Evolutionary conservation across 2,329 filamentous ascomycete species (phyloP), one percentile per base, ranked within the genome.

Genomic region (Botrytis aclada): DNA sequence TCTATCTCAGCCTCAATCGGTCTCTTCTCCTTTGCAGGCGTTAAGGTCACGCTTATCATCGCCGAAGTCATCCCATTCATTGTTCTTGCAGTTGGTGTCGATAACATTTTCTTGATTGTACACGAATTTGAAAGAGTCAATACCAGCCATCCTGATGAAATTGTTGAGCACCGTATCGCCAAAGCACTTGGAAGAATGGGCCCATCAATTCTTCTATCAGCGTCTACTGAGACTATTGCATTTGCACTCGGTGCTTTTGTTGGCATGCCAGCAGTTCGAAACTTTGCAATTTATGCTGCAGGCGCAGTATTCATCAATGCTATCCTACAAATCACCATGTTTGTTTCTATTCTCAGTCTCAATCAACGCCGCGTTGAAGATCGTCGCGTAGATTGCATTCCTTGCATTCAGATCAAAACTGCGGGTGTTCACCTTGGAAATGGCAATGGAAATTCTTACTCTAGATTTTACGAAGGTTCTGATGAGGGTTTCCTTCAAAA

Each of bases 51-150:
- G 0, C 85, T 99, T 77, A 99, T 99, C 79, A 99, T 99, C 74
- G 95, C 97, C 7, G 96, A 99, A 81, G 96, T 99, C 74, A 99
- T 99, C 76, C 96, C 96, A 0, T 99, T 99, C 82, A 91, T 99
- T 76, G 95, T 99, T 16, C 85, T 99, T 32, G 96, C 96, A 20
- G 95, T 99, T 41, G 96, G 96, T 63, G 97, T 99, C 4, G 96
- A 99, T 86, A 99, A 99, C 80, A 98, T 99, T 79, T 99, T 99
- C 84, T 85, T 99, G 72, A 97, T 99, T 74, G 96, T 99, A 0
- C 96, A 99, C 82, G 96, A 99, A 82, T 97, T 99, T 74, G 96
- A 99, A 81, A 89, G 96, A 43, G 93, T 98, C 80, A 99, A 99
- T 79, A 84, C 94, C 77, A 97, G 92, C 81, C 93, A 97, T 79